Conservation (phyloP, 352 stramenopile species). For the Globisporangium paroecandrum region DNA sequence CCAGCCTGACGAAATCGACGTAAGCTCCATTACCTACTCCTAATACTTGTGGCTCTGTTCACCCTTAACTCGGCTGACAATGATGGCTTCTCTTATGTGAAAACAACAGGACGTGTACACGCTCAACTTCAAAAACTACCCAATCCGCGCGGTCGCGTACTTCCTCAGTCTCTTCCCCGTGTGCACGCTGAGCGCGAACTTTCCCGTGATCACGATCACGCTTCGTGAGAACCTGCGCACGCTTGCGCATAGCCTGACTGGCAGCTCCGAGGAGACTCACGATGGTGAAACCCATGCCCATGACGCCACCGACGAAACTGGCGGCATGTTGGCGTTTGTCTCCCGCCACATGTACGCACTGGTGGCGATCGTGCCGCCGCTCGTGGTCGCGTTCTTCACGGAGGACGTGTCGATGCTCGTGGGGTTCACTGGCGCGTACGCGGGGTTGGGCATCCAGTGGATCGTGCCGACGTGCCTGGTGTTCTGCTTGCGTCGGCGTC, state of each 20-base stretch:
- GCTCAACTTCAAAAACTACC: conserved; percentile 86
- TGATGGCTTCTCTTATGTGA: conserved; percentile 7
- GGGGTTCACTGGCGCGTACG: conserved; percentile 82
- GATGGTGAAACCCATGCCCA: conserved; percentile 16
- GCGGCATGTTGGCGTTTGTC: conserved; percentile 36
- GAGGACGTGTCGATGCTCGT: conserved; percentile 89
- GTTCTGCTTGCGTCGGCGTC: conserved; percentile 57
- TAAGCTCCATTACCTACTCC: conserved; percentile 19
- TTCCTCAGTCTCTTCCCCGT: conserved; percentile 87
- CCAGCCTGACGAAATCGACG: conserved; percentile 71
- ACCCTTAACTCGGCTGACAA: background rate
- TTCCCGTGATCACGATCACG: conserved; percentile 85
- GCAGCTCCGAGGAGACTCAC: conserved; percentile 16
- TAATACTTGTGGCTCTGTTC: background rate
- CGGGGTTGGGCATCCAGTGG: conserved; percentile 86
- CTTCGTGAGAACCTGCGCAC: conserved; percentile 81
- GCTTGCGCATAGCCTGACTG: conserved; percentile 48
- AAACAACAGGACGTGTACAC: conserved; percentile 81
- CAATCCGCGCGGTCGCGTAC: conserved; percentile 75
- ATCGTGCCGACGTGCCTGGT: conserved; percentile 79
- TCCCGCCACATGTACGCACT: conserved; percentile 65
- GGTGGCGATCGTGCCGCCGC: conserved; percentile 66
- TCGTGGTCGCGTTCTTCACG: conserved; percentile 83
- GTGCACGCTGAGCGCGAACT: conserved; percentile 82
- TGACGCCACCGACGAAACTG: conserved; percentile 4